These are phyloP conservation scores for Rhizophagus prolifer DNA, from an alignment of 192 early-diverging fungal genomes.

Conservation along the genomic window DNA sequence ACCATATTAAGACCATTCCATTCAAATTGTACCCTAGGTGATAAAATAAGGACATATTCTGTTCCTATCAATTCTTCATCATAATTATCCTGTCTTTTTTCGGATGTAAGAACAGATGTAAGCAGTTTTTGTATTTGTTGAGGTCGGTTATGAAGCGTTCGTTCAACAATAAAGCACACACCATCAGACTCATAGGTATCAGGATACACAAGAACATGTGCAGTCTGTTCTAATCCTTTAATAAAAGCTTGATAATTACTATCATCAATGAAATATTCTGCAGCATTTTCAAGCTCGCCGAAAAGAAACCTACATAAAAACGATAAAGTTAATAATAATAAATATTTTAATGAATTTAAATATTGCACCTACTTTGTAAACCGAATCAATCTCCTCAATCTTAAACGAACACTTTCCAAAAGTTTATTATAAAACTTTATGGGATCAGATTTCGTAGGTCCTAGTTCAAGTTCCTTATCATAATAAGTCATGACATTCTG, in stretches of 20 bases:
- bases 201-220: conserved; percentile 75
- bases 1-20: conserved; percentile 55
- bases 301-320: conserved; percentile 46
- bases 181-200: conserved; percentile 67
- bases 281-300: conserved; percentile 65
- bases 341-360: neutral
- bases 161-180: conserved; percentile 75
- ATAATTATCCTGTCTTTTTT: conserved; percentile 6
- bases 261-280: conserved; percentile 72
- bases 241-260: conserved; percentile 56
- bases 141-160: conserved; percentile 53
- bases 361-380: conserved; percentile 54
- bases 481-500: conserved; percentile 50
- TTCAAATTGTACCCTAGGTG: conserved; percentile 55
- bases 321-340: neutral
- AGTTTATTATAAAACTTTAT: conserved; percentile 57
- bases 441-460: conserved; percentile 31
- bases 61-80: conserved; percentile 25
- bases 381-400: conserved; percentile 61
- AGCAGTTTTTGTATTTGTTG: conserved; percentile 52
- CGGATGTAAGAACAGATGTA: conserved; percentile 43
- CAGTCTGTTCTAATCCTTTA: conserved; percentile 60
- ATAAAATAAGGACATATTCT: conserved; percentile 60
- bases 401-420: conserved; percentile 61
- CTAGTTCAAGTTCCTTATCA: conserved; percentile 42